Evolutionary conservation across 352 stramenopile genomes (phyloP).

Genomic region (Globisporangium viniferum): DNA sequence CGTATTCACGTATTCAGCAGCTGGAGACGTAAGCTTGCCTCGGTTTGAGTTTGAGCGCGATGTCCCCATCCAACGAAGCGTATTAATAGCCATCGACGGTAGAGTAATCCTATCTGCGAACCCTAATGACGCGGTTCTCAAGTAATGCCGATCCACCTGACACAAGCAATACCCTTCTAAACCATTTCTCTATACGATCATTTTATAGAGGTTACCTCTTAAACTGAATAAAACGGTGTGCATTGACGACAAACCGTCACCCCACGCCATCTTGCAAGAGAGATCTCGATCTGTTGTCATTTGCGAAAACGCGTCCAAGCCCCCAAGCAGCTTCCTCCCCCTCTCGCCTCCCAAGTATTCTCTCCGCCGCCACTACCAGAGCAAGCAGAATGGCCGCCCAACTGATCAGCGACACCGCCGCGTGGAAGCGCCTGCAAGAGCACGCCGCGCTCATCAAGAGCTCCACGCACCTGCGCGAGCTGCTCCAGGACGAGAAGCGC

Average conservation of each 20-base stretch:
- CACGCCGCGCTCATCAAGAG: constrained; percentile 79
- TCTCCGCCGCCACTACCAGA: background rate
- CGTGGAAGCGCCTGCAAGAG: constrained; percentile 71
- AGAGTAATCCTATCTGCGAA: background rate
- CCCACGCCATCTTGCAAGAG: background rate
- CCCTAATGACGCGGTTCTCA: background rate
- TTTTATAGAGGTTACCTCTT: background rate
- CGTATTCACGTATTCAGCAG: background rate
- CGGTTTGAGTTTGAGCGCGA: background rate
- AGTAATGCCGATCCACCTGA: background rate
- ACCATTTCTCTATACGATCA: background rate
- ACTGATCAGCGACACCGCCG: constrained; percentile 70
- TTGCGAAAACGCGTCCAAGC: constrained; percentile 19
- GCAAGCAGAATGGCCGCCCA: constrained; percentile 1
- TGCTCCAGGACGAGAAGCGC: constrained; percentile 86
- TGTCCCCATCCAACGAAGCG: background rate
- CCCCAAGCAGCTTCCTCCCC: constrained; percentile 18
- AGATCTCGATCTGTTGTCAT: background rate
- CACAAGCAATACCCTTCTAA: background rate
- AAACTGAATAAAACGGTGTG: background rate
- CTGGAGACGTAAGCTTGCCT: background rate
- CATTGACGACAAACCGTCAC: background rate
- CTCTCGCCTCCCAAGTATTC: constrained; percentile 16
- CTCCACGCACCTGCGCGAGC: constrained; percentile 85
- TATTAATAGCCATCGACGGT: background rate